phyloP scores from a whole-genome alignment of 345 rosid species.

The Eucalyptus marginata region DNA sequence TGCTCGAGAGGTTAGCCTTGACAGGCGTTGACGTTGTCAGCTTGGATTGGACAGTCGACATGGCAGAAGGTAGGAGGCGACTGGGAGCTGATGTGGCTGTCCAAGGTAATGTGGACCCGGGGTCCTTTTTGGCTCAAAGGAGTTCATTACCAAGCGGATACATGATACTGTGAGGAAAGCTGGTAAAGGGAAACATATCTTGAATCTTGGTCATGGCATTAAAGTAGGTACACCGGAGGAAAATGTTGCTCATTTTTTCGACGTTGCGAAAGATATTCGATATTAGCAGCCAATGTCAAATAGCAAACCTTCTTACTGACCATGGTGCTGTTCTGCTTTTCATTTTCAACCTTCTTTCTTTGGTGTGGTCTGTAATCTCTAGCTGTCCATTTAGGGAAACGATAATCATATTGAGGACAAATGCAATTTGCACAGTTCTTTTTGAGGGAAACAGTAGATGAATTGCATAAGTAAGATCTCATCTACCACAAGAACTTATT shows the following conservation, averaged over 20 bases:
- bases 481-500: not conserved
- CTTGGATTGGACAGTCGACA: slow-evolving; percentile 97
- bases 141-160: slow-evolving; percentile 78
- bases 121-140: slow-evolving; percentile 82
- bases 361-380: not conserved
- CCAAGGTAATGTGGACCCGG: slow-evolving; percentile 95
- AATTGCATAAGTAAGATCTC: not conserved
- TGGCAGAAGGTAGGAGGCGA: slow-evolving; percentile 93
- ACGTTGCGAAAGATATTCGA: slow-evolving; percentile 72
- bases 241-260: slow-evolving; percentile 90
- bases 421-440: not conserved
- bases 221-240: slow-evolving; percentile 93
- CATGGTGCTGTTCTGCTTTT: not conserved
- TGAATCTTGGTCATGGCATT: slow-evolving; percentile 95
- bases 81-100: slow-evolving; percentile 70
- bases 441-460: not conserved
- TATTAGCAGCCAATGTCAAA: slow-evolving; percentile 17
- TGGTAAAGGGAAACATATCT: slow-evolving; percentile 73
- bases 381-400: not conserved
- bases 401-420: not conserved
- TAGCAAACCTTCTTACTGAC: not conserved
- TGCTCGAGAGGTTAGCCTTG: slow-evolving; percentile 77
- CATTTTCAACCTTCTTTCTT: not conserved
- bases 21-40: slow-evolving; percentile 95
- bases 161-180: slow-evolving; percentile 85